Evolutionary conservation across 1,139 yeast genomes (phyloP), one percentile per base, ranked within the genome.

Genomic region (Protomyces macrosporus): DNA sequence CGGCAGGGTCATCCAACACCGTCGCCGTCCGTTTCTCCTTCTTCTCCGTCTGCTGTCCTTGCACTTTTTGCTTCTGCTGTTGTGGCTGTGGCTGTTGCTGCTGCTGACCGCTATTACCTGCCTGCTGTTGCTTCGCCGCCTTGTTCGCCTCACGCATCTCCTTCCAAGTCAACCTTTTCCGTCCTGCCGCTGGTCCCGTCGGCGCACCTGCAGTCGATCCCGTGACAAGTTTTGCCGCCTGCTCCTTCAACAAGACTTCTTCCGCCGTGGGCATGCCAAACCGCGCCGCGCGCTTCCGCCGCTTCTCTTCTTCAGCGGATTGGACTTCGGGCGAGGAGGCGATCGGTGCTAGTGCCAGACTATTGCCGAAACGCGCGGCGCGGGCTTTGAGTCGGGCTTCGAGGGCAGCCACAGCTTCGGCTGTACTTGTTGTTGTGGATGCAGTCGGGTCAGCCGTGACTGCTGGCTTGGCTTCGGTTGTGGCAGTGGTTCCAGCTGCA

Each of bases 1-100:
- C 64, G 14, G 51, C 55, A 4, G 65, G 61, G 23, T 65, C 65
- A 36, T 65, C 61, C 34, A 65, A 39, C 1, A 65, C 60, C 14
- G 57, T 53, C 36, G 35, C 48, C 60, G 64, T 65, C 32, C 63
- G 55, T 50, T 55, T 61, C 51, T 55, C 23, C 12, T n/a, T 16
- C 48, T 42, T 42, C 35, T 40, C 30, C 12, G 14, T 30, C 45
- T 7, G 39, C 52, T 53, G 37, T 42, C 37, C 39, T 36, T 12
- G 33, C 12, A 7, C n/a, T 9, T 32, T 7, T 34, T 50, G 12
- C n/a, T 34, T 14, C 53, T 30, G 60, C 35, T 14, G 48, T 36
- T 30, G 23, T 32, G 9, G 56, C 39, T 39, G 54, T 39, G 45
- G 52, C 39, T 30, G 61, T 34, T 30, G 16, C 36, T 35, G 7